Evolutionary conservation across 257 asterid genomes (phyloP).

Genomic region (Penstemon eatonii): DNA sequence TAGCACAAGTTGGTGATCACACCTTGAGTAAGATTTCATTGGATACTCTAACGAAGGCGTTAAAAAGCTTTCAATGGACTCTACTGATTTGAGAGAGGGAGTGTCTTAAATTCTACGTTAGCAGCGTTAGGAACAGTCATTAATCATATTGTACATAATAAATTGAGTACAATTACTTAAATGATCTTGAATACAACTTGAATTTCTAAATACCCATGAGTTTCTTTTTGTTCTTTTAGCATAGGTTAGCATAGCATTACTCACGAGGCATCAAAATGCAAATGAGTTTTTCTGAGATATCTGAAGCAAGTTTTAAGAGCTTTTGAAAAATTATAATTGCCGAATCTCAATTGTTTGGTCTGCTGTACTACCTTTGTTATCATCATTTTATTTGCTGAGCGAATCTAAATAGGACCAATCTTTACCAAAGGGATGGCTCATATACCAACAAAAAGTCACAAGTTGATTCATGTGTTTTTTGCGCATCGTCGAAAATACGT

Average conservation of each 20-base stretch:
- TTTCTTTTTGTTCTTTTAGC: background rate
- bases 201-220: no score
- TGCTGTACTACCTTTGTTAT: background rate
- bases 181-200: no score
- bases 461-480: no score
- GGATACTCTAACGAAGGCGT: no score
- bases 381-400: background rate
- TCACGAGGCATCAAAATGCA: background rate
- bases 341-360: conserved; percentile 16
- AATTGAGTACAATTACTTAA: no score
- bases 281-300: conserved; percentile 22
- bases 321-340: background rate
- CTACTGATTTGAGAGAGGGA: no score
- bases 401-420: background rate
- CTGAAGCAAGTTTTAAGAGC: conserved; percentile 8
- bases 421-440: background rate
- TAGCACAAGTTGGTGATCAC: conserved; percentile 2
- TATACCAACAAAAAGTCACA: no score
- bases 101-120: no score
- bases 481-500: no score
- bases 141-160: no score
- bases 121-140: no score
- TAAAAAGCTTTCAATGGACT: no score
- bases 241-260: background rate
- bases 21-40: background rate